phyloP scores from a whole-genome alignment of 768 basidiomycete species.

The Suillus weaverae region DNA sequence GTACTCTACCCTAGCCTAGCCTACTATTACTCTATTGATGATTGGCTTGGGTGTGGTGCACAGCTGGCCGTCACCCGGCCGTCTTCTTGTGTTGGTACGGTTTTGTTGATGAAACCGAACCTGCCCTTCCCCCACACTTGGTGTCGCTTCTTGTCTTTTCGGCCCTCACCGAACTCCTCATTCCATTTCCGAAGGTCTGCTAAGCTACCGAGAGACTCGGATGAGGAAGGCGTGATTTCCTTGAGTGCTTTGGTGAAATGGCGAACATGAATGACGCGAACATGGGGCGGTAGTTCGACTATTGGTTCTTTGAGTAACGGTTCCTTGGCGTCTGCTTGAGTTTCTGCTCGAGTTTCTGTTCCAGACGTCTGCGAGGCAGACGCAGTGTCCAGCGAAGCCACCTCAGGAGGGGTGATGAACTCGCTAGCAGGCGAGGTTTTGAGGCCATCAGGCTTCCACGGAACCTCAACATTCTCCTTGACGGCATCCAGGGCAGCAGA shows the following conservation, averaged over 20 bases:
- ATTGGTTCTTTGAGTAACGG: conserved; percentile 3
- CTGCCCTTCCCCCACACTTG: conserved; percentile 85
- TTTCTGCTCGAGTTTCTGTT: conserved; percentile 1
- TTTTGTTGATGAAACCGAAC: conserved; percentile 77
- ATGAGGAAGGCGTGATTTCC: conserved; percentile 89
- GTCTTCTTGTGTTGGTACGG: conserved; percentile 37
- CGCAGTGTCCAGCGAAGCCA: conserved; percentile 6
- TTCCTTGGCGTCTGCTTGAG: conserved; percentile 8
- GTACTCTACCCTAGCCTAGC: conserved; percentile 12
- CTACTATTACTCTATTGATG: conserved; percentile 28
- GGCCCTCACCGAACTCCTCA: conserved; percentile 90
- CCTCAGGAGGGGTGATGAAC: conserved; percentile 5
- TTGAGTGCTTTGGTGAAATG: conserved; percentile 85
- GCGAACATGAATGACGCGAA: conserved; percentile 47
- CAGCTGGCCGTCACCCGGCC: conserved; percentile 40
- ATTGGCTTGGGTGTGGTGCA: neutral
- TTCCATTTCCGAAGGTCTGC: conserved; percentile 85
- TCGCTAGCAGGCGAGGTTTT: conserved; percentile 6
- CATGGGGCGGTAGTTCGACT: conserved; percentile 12
- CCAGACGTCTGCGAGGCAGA: conserved; percentile 3
- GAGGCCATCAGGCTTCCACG: conserved; percentile 53
- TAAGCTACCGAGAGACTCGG: conserved; percentile 76
- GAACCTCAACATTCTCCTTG: conserved; percentile 79
- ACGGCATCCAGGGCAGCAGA: conserved; percentile 90
- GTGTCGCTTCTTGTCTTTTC: conserved; percentile 60